Base-by-base conservation (phyloP, 495 filamentous ascomycete genomes). In the Tuber umbilicatum region DNA sequence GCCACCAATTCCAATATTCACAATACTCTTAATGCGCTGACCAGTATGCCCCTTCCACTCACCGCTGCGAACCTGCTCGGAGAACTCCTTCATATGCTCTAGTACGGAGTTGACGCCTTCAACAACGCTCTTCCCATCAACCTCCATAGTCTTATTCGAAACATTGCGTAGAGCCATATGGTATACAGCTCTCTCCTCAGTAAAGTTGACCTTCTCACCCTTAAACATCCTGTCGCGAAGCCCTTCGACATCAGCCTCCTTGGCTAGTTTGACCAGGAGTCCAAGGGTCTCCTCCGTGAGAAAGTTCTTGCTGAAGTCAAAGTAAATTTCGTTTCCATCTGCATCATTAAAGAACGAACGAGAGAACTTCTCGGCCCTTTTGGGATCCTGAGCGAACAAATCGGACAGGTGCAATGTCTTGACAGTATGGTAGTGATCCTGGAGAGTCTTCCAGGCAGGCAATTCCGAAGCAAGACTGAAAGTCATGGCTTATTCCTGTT, bases 261-360 rank as follows among this genome's bases (percentile, higher is more conserved):
- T 89, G 74, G 95, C 95, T 38, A 99, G 88, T 86, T 95, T 87
- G 76, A 97, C 87, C 55, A 99, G 86, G 71, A 96, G 86, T 72
- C 88, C 86, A n/a, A 98, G 85, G 6, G 95, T 99, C 83, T 97
- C 93, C 72, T 97, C 92, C 75, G 90, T 97, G 74, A 99, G 84
- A 84, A 98, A 93, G 88, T 99, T 99, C 89, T 99, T 99, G 86
- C 91, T 94, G 88, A 97, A 99, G 85, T 99, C 95, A 84, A 98
- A 99, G 47, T 98, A 88, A 83, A 93, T 94, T 76, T 97, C 93
- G 72, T 84, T 85, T 73, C 82, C 85, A 83, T 94, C 92, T 41
- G 89, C 90, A 45, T 88, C 86, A 84, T 97, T 96, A 68, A 88
- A 84, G 86, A 99, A 96, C 80, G 87, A 91, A 81, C 90, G 91